Evolutionary conservation across 495 filamentous ascomycete species (phyloP), one percentile per base, ranked within the genome.

Genomic region (Darksidea phi): DNA sequence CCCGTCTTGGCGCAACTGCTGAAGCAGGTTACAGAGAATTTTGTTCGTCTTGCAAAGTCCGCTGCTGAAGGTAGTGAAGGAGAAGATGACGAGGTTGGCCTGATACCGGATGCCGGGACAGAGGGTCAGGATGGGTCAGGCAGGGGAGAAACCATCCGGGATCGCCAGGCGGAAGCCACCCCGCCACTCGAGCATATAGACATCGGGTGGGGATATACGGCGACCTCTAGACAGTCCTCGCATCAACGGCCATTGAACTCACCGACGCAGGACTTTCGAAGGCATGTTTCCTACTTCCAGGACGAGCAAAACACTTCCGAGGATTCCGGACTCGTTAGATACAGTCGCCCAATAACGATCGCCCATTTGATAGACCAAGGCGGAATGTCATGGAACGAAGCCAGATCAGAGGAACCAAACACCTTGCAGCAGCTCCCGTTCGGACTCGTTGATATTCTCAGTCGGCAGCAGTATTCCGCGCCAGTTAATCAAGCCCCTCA

Each of bases 1-100:
- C 71, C 75, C 3, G 60, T 65, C 59, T 61, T 80, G 52, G 71
- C 64, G 17, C 61, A 64, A 48, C 74, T 72, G 38, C 67, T 84
- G 37, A 76, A 78, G 54, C 66, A 73, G 50, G 75, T 78, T 24
- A 79, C 78, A 10, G 75, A 80, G 54, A 73, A 72, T 37, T 77
- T 81, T 47, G 71, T 79, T 7, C 72, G 71, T 36, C 74, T 78
- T 49, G 78, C 78, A 7, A 73, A 77, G 21, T 28, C 55, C 37
- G 73, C 70, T 36, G 71, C 69, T 17, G 70, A 69, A 18, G 54
- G 57, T 2, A 61, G 56, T 24, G 59, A 66, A 10, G 68, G 70
- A 3, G 73, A 71, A 25, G 71, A 74, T 28, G 73, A 77, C 11
- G 70, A 70, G 47, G 60, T 6, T 37, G 57, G 54, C 34, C 36